Conservation (phyloP, 345 rosid species). For the Hypericum androsaemum region DNA sequence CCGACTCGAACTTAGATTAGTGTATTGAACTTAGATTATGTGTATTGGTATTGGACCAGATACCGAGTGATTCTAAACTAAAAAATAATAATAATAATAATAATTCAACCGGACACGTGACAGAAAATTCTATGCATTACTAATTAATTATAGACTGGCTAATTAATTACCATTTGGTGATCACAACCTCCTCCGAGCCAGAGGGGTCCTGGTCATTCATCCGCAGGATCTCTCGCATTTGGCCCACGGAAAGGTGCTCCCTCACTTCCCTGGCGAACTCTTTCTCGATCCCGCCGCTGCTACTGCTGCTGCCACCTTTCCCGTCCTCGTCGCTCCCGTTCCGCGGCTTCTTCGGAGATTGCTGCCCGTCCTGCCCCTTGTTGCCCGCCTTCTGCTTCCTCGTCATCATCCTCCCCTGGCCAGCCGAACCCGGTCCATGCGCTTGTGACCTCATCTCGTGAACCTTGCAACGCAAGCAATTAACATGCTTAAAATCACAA, state of each 20-base stretch:
- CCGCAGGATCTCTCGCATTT: slow-evolving; percentile 53
- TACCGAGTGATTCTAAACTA: no score
- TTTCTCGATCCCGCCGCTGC: slow-evolving; percentile 12
- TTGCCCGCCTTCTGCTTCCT: slow-evolving; percentile 84
- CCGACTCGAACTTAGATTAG: no score
- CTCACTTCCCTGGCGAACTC: slow-evolving; percentile 47
- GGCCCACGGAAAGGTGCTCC: slow-evolving; percentile 43
- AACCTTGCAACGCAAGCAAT: slow-evolving; percentile 24
- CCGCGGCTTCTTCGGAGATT: slow-evolving; percentile 55
- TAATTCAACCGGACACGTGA: no score
- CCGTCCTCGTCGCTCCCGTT: slow-evolving; percentile 13
- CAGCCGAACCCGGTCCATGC: slow-evolving; percentile 26
- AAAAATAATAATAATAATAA: no score
- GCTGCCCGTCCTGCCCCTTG: slow-evolving; percentile 41
- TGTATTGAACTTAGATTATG: no score
- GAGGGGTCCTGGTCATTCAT: slow-evolving; percentile 52
- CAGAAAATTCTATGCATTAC: no score
- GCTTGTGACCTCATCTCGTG: slow-evolving; percentile 69
- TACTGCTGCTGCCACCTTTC: slow-evolving; percentile 24
- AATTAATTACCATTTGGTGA: slow-evolving; percentile 27
- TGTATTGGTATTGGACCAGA: no score
- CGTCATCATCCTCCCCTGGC: slow-evolving; percentile 54
- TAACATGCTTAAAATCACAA: background rate
- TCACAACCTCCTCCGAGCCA: slow-evolving; percentile 29
- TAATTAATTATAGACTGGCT: no score